Evolutionary conservation across 306 rosid species (phyloP), one percentile per base, ranked within the genome.

Genomic region (Vicia villosa): DNA sequence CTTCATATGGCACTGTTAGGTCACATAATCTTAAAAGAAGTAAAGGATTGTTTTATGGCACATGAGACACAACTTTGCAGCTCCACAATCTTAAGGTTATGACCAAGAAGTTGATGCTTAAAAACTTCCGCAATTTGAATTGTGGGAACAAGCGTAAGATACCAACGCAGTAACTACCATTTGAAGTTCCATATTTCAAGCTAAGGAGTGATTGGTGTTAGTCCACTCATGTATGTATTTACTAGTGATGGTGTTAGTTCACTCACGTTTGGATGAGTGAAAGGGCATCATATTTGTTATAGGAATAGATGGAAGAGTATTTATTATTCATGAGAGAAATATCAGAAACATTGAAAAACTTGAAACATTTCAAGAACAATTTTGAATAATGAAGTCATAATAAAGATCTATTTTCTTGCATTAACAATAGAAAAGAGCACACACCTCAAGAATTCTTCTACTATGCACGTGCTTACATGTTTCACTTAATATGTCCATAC

Each of bases 381-480:
- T n/a, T 56, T 46, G 10, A 36, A 59, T 16, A 21, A n/a, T 65
- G 20, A 69, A 42, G 30, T 45, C 16, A 40, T 34, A 3, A 65
- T 7, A 69, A 10, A n/a, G 37, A 69, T 55, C 2, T 2, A 17
- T 16, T 80, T 77, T 17, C 14, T 70, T n/a, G 66, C 40, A 42
- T 49, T 36, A 32, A 71, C 10, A 58, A 59, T 17, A 55, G 47
- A 24, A 30, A 75, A 26, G 21, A 46, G 20, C 15, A 45, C 41
- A 43, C 40, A 54, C 59, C 19, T 74, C 56, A 42, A 49, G 24
- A 50, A 65, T 58, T 75, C 62, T 34, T 34, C 67, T 38, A 46
- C 66, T 21, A 13, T 21, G 13, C 11, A 24, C 24, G 8, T 52
- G 51, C 38, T 21, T 6, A 34, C 8, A n/a, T 15, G 41, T 17